Evolutionary conservation across 208 protist species (phyloP).

Genomic region (Porcisia hertigi): DNA sequence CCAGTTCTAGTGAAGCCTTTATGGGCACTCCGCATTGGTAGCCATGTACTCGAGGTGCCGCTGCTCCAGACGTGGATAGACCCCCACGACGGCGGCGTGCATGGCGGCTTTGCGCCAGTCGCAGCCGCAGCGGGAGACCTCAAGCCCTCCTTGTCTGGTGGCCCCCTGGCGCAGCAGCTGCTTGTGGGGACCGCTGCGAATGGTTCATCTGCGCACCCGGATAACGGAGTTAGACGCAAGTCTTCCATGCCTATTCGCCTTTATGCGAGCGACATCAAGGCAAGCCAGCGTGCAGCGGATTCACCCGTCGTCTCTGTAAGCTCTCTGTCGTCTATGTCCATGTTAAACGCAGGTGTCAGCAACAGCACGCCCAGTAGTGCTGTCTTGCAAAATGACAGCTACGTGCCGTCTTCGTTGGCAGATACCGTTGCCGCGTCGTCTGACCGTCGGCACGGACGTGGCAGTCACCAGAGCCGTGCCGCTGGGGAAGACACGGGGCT

Average conservation of each 20-base stretch:
- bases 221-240: not conserved
- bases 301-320: slow-evolving; percentile 23
- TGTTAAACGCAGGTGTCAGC: not conserved
- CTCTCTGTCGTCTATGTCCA: slow-evolving; percentile 7
- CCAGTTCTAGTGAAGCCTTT: slow-evolving; percentile 37
- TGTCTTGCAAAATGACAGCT: not conserved
- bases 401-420: not conserved
- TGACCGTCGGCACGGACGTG: not conserved
- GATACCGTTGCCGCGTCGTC: not conserved
- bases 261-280: not conserved
- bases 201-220: not conserved
- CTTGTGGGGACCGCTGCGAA: not conserved
- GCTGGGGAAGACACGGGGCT: slow-evolving; percentile 9
- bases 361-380: not conserved
- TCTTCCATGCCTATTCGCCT: not conserved
- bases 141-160: not conserved
- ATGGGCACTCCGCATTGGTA: slow-evolving; percentile 31
- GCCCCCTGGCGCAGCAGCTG: not conserved
- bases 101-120: not conserved
- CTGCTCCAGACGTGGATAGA: slow-evolving; percentile 7
- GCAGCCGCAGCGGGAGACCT: not conserved
- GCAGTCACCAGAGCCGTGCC: not conserved
- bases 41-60: slow-evolving; percentile 21
- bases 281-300: not conserved
- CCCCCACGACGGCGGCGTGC: not conserved